Evolutionary conservation across 176 grass and related monocot genomes (phyloP), one percentile per base, ranked within the genome.

Genomic region (Aechmea fasciata): DNA sequence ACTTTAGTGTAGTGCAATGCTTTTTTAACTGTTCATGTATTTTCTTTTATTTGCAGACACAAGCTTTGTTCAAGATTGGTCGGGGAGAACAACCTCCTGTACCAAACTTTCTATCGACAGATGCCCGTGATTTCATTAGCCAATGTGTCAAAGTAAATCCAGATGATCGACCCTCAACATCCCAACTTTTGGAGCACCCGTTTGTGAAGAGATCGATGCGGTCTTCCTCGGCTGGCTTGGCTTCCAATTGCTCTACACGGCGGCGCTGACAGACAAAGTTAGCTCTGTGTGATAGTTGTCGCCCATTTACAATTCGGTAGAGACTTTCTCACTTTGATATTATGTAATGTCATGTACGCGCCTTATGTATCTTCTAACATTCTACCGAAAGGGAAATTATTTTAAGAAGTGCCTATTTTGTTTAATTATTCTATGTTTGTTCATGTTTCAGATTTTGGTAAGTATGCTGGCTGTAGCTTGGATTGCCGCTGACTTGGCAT

Each of bases 121-220:
- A 87, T 75, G 88, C 88, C 26, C 84, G 82, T 59, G 82, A 91
- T 87, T 91, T 91, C 28, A 91, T 91, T 49, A 74, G 82, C 57
- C 76, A 80, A 55, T 91, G 88, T 50, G 84, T 91, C 47, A 76
- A 85, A 68, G 53, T 74, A 26, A 87, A 80, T 62, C 88, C 88
- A 51, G 71, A 87, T 15, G 88, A 82, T 17, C 86, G 88, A 51
- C 88, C 88, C 13, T 77, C 75, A 52, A 84, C 84, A 28, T 67
- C 75, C 57, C 83, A 82, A 84, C 79, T 91, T 50, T 71, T 91
- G 69, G 82, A 85, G 20, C 88, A 91, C 80, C 84, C 84, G 3
- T 91, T 91, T 1, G 88, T 91, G 41, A 87, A 71, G 73, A 79
- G 63, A 66, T 84, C 81, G 11, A 69, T 91, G 63, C 71, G 72